phyloP scores from a whole-genome alignment of 2,329 filamentous ascomycete genomes.

The Aspergillus novofumigatus region DNA sequence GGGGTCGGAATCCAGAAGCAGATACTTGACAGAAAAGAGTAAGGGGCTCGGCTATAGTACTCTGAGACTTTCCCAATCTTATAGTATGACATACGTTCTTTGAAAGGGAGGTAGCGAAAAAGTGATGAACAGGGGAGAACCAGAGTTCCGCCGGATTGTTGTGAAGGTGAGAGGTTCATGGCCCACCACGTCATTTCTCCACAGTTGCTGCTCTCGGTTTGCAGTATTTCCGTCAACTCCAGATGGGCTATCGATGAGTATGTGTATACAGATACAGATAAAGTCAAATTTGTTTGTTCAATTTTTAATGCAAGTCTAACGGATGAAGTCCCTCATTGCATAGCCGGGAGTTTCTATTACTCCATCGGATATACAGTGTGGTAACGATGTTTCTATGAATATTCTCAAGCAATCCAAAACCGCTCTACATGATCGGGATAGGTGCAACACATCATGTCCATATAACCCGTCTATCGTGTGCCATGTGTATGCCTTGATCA shows the following conservation, averaged over 20 bases:
- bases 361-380: background rate
- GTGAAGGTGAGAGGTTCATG: conserved; percentile 4
- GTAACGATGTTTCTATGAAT: background rate
- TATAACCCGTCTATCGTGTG: background rate
- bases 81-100: background rate
- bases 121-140: conserved; percentile 1
- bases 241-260: background rate
- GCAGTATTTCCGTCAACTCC: background rate
- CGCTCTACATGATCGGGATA: background rate
- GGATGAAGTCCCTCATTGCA: background rate
- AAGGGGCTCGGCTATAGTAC: background rate
- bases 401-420: background rate
- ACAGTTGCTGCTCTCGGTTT: conserved; percentile 1
- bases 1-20: background rate
- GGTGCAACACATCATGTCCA: background rate
- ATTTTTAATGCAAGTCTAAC: background rate
- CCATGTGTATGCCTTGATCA: background rate
- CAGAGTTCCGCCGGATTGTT: background rate
- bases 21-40: background rate
- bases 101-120: background rate
- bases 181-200: conserved; percentile 33
- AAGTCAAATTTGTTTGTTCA: background rate
- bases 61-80: background rate
- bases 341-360: background rate
- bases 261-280: background rate